Evolutionary conservation across 345 rosid genomes (phyloP).

Genomic region (Lumnitzera littorea): DNA sequence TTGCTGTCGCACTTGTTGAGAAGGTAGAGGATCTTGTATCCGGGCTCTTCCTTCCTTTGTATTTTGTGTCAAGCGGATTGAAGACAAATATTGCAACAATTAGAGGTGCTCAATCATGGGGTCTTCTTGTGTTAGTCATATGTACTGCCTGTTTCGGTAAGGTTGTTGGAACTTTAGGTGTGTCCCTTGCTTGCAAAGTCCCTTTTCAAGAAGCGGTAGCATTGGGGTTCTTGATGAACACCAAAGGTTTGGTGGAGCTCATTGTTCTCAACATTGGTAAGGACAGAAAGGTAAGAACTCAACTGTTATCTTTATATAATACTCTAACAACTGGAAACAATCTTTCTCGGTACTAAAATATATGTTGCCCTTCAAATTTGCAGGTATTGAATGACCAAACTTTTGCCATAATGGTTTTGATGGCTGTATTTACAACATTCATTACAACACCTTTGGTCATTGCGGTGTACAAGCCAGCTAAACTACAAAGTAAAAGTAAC

Average conservation of each 20-base stretch:
- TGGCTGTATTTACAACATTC: conserved; percentile 67
- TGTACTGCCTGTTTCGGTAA: conserved; percentile 69
- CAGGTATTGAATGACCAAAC: conserved; percentile 69
- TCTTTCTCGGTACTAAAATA: background rate
- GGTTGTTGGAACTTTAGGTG: conserved; percentile 50
- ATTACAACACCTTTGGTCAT: conserved; percentile 58
- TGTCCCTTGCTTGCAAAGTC: conserved; percentile 40
- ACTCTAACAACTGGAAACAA: background rate
- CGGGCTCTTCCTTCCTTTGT: conserved; percentile 61
- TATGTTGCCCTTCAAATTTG: background rate
- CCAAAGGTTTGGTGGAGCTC: conserved; percentile 82
- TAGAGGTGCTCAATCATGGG: conserved; percentile 67
- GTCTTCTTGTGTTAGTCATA: conserved; percentile 50
- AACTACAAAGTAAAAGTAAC: conserved; percentile 11
- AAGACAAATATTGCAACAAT: conserved; percentile 72
- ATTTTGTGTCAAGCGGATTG: conserved; percentile 73
- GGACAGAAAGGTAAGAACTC: conserved; percentile 51
- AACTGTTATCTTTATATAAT: no score
- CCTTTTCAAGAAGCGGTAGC: conserved; percentile 51
- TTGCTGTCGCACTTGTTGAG: conserved; percentile 54
- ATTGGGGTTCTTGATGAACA: conserved; percentile 69
- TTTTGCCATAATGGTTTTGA: conserved; percentile 56
- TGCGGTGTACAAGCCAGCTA: conserved; percentile 50
- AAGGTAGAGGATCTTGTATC: conserved; percentile 82
- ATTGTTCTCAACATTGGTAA: conserved; percentile 80